A percentile compares a stretch with the other conserved stretches of the same genome.
phyloP scores from a whole-genome alignment of 2,329 filamentous ascomycete genomes.

The Fusarium tricinctum region DNA sequence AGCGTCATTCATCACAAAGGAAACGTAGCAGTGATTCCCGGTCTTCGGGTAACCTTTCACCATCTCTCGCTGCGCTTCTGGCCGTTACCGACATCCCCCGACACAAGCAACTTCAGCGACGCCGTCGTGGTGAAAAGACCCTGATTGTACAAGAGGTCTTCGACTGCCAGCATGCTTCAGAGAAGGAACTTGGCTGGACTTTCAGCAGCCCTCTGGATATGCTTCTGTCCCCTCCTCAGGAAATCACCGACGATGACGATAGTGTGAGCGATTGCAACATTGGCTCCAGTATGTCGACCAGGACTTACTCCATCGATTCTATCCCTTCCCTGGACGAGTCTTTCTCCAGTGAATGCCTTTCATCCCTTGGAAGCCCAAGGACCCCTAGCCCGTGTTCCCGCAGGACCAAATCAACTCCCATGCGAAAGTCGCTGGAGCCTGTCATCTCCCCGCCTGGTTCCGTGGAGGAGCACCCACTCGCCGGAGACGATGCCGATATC shows the following conservation, averaged over 20 bases:
- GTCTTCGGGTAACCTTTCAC: slow-evolving; percentile 68
- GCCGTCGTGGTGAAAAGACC: slow-evolving; percentile 46
- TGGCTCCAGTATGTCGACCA: slow-evolving; percentile 66
- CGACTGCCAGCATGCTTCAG: slow-evolving; percentile 66
- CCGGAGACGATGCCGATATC: slow-evolving; percentile 47
- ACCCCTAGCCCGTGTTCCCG: slow-evolving; percentile 55
- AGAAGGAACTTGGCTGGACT: slow-evolving; percentile 70
- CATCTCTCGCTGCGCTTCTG: slow-evolving; percentile 72
- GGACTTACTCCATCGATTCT: slow-evolving; percentile 72
- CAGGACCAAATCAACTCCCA: slow-evolving; percentile 55
- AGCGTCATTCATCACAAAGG: slow-evolving; percentile 57
- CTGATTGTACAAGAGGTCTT: slow-evolving; percentile 71
- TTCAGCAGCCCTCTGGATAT: slow-evolving; percentile 70
- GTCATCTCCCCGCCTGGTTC: slow-evolving; percentile 69
- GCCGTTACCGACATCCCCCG: slow-evolving; percentile 73
- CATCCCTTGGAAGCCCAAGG: slow-evolving; percentile 64
- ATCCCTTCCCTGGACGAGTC: slow-evolving; percentile 72
- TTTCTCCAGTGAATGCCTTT: slow-evolving; percentile 63
- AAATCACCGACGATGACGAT: slow-evolving; percentile 64
- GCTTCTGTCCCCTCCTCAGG: slow-evolving; percentile 72
- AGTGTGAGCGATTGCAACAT: slow-evolving; percentile 66
- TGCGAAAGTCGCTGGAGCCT: slow-evolving; percentile 66
- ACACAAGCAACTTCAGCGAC: slow-evolving; percentile 58
- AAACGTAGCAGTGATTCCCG: slow-evolving; percentile 59
- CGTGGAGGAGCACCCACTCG: slow-evolving; percentile 66